Conservation (phyloP, 495 filamentous ascomycete genomes). For the Hypomontagnella monticulosa region DNA sequence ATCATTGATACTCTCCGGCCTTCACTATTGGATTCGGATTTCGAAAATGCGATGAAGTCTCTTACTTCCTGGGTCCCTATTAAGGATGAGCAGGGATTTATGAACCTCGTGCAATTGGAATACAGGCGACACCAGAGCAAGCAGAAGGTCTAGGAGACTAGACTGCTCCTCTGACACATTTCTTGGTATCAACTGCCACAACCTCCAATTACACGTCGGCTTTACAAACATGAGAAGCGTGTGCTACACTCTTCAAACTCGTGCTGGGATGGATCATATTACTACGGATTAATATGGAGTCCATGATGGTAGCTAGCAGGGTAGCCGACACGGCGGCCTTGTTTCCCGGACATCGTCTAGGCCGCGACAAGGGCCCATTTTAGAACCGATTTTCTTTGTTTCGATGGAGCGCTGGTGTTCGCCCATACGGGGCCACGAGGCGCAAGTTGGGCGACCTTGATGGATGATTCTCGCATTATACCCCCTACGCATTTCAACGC, state of each 20-base stretch:
- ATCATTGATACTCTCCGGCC: conserved; percentile 92
- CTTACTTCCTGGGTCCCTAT: conserved; percentile 96
- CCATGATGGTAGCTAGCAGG: conserved; percentile 11
- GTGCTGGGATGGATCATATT: conserved; percentile 3
- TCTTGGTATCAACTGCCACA: neutral
- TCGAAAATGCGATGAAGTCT: conserved; percentile 98
- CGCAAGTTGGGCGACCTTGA: conserved; percentile 25
- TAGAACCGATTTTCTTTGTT: conserved; percentile 25
- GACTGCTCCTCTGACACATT: conserved; percentile 7
- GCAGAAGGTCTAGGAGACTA: conserved; percentile 43
- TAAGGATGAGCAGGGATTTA: conserved; percentile 91
- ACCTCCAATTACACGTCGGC: neutral
- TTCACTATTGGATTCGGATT: conserved; percentile 91
- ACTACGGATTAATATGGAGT: neutral
- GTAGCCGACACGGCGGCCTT: neutral
- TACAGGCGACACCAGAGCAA: conserved; percentile 74
- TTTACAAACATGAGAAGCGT: neutral
- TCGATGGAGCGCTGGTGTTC: conserved; percentile 34
- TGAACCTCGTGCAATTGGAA: conserved; percentile 92
- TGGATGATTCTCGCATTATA: conserved; percentile 42
- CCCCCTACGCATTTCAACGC: conserved; percentile 39
- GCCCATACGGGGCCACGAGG: conserved; percentile 22
- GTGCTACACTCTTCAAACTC: conserved; percentile 7
- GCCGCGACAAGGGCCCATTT: conserved; percentile 31
- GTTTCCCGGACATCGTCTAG: conserved; percentile 25